Evolutionary conservation across 305 asterid genomes (phyloP).

Genomic region (Fraxinus angustifolia): DNA sequence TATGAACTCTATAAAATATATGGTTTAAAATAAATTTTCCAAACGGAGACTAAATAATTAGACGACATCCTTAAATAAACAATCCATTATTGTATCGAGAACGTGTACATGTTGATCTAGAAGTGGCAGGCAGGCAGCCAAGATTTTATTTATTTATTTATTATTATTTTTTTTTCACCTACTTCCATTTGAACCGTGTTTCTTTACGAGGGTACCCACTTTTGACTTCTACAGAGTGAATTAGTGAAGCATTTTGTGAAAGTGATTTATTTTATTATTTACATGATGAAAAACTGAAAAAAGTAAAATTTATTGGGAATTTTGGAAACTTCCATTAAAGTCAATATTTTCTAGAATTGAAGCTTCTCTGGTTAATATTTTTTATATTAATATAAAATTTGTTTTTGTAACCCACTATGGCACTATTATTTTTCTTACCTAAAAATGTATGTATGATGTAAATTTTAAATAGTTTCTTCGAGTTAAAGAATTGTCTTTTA

Average conservation of each 20-base stretch:
- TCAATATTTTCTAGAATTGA: neutral
- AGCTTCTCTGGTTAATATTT: neutral
- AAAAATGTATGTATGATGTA: neutral
- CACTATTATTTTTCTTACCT: neutral
- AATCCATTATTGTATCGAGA: neutral
- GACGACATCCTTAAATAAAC: neutral
- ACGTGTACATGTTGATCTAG: neutral
- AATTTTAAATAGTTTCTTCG: neutral
- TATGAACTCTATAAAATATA: neutral
- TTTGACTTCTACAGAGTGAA: neutral
- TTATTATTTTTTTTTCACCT: neutral
- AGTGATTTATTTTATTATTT: neutral
- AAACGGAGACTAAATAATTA: neutral
- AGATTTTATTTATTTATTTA: neutral
- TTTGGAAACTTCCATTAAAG: neutral
- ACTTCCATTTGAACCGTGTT: neutral
- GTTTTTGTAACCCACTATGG: neutral
- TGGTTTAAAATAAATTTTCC: neutral
- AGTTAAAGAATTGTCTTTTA: neutral
- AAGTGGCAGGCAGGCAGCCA: neutral
- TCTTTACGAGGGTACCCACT: neutral
- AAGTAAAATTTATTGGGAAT: neutral
- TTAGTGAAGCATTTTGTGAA: neutral
- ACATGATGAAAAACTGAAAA: neutral
- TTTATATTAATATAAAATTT: neutral